Evolutionary conservation across 345 rosid genomes (phyloP).

Genomic region (Gossypium thurberi): DNA sequence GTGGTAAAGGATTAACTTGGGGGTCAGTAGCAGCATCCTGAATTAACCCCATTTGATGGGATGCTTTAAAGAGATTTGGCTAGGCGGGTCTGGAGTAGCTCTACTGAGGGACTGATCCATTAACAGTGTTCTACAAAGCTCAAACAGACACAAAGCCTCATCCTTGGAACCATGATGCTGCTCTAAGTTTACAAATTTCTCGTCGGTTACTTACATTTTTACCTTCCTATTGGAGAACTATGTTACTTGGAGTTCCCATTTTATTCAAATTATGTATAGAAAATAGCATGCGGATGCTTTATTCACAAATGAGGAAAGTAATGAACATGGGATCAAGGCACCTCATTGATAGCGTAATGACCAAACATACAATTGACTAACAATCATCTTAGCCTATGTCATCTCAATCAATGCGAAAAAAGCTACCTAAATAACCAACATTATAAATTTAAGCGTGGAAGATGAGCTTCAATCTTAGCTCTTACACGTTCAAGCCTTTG

Average conservation of each 20-base stretch:
- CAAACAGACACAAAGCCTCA: not conserved
- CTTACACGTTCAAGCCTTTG: conserved; percentile 73
- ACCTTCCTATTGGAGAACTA: not conserved
- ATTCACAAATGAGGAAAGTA: not conserved
- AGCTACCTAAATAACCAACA: not conserved
- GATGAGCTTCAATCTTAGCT: not conserved
- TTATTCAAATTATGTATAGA: not conserved
- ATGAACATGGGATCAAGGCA: not conserved
- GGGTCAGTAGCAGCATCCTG: not conserved
- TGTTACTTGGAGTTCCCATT: not conserved
- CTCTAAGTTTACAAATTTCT: not conserved
- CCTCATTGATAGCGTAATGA: not conserved
- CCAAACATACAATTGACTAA: not conserved
- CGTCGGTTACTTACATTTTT: not conserved
- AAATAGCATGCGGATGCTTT: not conserved
- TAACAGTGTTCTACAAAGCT: not conserved
- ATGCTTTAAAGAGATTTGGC: not conserved
- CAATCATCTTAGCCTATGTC: not conserved
- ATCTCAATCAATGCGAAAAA: not conserved
- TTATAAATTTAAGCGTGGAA: not conserved
- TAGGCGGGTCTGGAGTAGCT: not conserved
- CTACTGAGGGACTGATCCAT: not conserved
- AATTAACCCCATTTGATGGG: not conserved
- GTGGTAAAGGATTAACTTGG: not conserved
- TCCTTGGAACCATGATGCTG: not conserved